phyloP scores from a whole-genome alignment of 805 yeast species.

The Sporopachydermia quercuum region DNA sequence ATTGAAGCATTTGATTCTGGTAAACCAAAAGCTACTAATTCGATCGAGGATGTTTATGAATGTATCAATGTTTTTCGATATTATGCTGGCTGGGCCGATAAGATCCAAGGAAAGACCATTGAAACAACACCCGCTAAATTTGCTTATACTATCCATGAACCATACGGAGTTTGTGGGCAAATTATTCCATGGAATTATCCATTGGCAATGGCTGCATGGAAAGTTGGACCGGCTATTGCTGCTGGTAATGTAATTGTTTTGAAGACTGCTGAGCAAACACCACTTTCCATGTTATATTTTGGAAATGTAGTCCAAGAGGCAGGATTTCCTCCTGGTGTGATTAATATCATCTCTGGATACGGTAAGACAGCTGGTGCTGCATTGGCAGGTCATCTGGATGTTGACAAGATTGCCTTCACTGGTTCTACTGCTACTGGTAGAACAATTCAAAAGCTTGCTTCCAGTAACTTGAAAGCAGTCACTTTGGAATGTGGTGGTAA shows the following conservation, averaged over 20 bases:
- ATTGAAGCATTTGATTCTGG: conserved; percentile 49
- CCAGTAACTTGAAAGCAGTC: conserved; percentile 43
- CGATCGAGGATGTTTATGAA: conserved; percentile 44
- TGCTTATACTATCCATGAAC: conserved; percentile 58
- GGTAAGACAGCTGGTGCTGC: conserved; percentile 61
- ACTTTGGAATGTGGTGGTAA: conserved; percentile 66
- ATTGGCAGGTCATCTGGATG: conserved; percentile 42
- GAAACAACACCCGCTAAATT: conserved; percentile 44
- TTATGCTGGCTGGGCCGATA: conserved; percentile 67
- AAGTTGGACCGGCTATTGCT: conserved; percentile 70
- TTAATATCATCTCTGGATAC: conserved; percentile 55
- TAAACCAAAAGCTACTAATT: conserved; percentile 36
- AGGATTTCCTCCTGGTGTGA: conserved; percentile 66
- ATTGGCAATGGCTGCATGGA: conserved; percentile 57
- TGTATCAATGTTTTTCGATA: conserved; percentile 42
- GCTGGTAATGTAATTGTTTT: conserved; percentile 63
- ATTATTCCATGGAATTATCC: conserved; percentile 68
- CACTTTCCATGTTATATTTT: conserved; percentile 48
- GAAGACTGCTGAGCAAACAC: conserved; percentile 66
- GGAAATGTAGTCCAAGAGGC: conserved; percentile 45
- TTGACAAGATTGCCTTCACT: conserved; percentile 48
- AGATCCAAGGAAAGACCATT: conserved; percentile 47
- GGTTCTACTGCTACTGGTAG: conserved; percentile 55
- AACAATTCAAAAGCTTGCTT: conserved; percentile 37
- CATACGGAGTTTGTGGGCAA: conserved; percentile 51